phyloP scores from a whole-genome alignment of 768 basidiomycete species.

The Pholiota microspora region DNA sequence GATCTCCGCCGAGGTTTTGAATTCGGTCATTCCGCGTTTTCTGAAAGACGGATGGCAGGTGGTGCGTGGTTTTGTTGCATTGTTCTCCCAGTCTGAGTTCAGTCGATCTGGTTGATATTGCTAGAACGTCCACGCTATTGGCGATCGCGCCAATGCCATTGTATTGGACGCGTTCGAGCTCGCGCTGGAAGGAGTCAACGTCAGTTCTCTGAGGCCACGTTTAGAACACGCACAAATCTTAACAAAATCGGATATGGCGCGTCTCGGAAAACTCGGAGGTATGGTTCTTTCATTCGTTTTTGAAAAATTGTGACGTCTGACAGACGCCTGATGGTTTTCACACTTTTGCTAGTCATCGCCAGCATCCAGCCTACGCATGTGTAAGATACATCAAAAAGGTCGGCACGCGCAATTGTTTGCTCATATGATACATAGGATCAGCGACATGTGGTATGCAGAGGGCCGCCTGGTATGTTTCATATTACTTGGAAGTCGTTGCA shows the following conservation, averaged over 20 bases:
- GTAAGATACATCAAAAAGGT: constrained; percentile 37
- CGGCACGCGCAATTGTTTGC: constrained; percentile 1
- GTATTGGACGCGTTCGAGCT: constrained; percentile 82
- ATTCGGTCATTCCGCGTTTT: constrained; percentile 62
- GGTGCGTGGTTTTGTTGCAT: constrained; percentile 43
- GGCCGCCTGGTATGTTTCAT: constrained; percentile 60
- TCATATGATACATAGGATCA: constrained; percentile 43
- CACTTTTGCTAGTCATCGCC: constrained; percentile 63
- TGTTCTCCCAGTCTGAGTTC: not conserved
- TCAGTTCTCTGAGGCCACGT: constrained; percentile 67
- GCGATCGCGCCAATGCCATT: constrained; percentile 83
- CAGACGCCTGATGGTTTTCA: not conserved
- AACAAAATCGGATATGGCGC: constrained; percentile 64
- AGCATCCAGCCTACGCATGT: constrained; percentile 90
- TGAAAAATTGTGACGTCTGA: not conserved
- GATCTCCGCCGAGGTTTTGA: constrained; percentile 56
- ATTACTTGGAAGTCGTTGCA: not conserved
- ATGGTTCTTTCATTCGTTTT: constrained; percentile 16
- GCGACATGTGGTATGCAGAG: constrained; percentile 90
- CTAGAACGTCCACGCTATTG: constrained; percentile 85
- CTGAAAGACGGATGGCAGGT: constrained; percentile 88
- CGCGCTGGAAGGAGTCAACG: constrained; percentile 61
- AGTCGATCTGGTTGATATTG: not conserved
- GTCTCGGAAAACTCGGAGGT: constrained; percentile 82
- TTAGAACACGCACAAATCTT: constrained; percentile 93